Base-by-base conservation (phyloP, 805 yeast genomes). In the Cyberlindnera saturnus region DNA sequence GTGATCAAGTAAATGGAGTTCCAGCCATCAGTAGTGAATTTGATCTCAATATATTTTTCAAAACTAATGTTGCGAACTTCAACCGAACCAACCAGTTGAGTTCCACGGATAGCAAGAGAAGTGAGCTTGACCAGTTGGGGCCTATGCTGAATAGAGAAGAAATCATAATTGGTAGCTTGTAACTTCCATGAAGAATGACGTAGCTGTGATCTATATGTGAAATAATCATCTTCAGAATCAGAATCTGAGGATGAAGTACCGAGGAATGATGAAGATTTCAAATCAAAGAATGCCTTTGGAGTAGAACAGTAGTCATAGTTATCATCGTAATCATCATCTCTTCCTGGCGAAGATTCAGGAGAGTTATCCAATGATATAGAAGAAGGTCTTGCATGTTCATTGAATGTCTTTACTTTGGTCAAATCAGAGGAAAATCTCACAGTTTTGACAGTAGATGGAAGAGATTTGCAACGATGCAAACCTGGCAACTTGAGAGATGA, bases 341-440 rank as follows among this genome's bases (percentile, higher is more conserved):
- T 50, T 11, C 44, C 40, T 5, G 58, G 52, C 3, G 57, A 47
- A 6, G 36, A 41, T 18, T 57, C 55, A 0, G 82, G 82, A 1
- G 84, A 72, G 49, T 70, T 71, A 35, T 76, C 78, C 40, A 69
- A 65, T 0, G 85, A 79, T n/a, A 82, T 83, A 2, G 83, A 73
- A 10, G 71, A 68, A 28, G 89, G 88, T 48, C 74, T 75, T 39
- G 76, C 81, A 23, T 63, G 60, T 35, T 79, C 80, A 52, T 79
- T 77, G 56, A 83, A 82, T 54, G 76, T 75, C 59, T 82, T 82
- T 43, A 83, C 73, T 34, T 78, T 78, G 41, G 78, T 81, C 45
- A 82, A 64, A 39, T 75, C 66, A 6, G 74, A 59, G 1, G 87
- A 85, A 60, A 82, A 82, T 42, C 86, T 65, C 34, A 82, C 89